Conservation (phyloP, 495 filamentous ascomycete species). For the Saxispiralis lemnorum region DNA sequence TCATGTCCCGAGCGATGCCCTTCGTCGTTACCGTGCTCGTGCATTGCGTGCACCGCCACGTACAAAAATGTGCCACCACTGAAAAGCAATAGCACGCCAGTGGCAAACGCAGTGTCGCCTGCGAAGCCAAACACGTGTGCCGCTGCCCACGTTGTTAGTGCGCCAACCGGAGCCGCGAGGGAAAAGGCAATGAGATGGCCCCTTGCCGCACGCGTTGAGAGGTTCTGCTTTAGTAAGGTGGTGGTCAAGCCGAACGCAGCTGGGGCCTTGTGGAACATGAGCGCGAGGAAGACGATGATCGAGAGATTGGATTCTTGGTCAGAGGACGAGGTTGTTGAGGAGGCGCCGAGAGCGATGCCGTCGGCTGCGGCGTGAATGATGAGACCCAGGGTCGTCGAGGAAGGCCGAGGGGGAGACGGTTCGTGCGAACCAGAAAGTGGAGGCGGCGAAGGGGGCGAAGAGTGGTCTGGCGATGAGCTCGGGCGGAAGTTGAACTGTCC, state of each 20-base stretch:
- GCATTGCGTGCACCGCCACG: constrained; percentile 97
- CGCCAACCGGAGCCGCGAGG: constrained; percentile 74
- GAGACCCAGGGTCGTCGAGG: constrained; percentile 68
- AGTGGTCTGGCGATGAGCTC: constrained; percentile 11
- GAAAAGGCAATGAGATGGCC: constrained; percentile 81
- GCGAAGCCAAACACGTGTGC: constrained; percentile 47
- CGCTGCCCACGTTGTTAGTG: constrained; percentile 62
- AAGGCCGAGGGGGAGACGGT: constrained; percentile 20
- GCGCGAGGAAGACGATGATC: constrained; percentile 83
- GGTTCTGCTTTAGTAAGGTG: constrained; percentile 69
- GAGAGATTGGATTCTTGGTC: constrained; percentile 34
- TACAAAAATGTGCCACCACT: constrained; percentile 95
- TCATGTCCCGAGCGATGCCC: constrained; percentile 28
- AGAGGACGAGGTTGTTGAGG: constrained; percentile 48
- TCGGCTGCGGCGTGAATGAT: constrained; percentile 97
- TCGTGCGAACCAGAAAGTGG: not conserved
- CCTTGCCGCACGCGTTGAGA: constrained; percentile 69
- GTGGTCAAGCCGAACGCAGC: constrained; percentile 90
- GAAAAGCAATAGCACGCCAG: constrained; percentile 78
- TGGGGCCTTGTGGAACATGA: constrained; percentile 94
- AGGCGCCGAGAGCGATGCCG: constrained; percentile 86
- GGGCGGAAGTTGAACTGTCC: constrained; percentile 45
- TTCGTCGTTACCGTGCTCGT: constrained; percentile 37
- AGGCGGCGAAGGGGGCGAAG: constrained; percentile 14
- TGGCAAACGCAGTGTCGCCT: constrained; percentile 58